Evolutionary conservation across 768 basidiomycete species (phyloP), one percentile per base, ranked within the genome.

Genomic region (Glaciozyma martinii): DNA sequence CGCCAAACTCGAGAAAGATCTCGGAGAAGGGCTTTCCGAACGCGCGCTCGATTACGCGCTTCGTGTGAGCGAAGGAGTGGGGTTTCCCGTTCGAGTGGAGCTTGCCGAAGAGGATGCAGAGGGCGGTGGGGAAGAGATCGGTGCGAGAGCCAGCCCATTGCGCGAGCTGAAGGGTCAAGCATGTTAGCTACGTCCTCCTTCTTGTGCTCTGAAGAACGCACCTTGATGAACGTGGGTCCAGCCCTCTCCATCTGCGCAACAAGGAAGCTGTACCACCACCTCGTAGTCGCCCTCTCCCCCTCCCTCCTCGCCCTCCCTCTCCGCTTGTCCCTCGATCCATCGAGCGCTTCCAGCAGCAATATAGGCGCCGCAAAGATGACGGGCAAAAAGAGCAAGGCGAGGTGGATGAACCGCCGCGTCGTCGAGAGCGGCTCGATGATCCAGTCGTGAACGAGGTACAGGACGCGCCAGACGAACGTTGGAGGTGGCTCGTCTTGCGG

Each of bases 71-170:
- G 63, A 97, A 77, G 7, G 86, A 80, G 78, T 99, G 95, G 0
- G 88, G 83, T 68, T 82, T 85, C 66, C 86, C 91, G 63, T 83
- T 86, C 1, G 95, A 98, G 75, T 99, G 95, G 25, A 97, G 80
- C 54, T 85, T 82, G 40, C 89, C 89, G 70, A 99, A 80, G 63
- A 83, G 82, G 61, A 88, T 83, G 76, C 95, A 99, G 25, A 99
- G 83, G 18, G 83, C 76, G 27, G 85, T 80, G 4, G 95, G 90
- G 78, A 99, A 98, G 4, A 99, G 80, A 76, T 99, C 95, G 47
- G 86, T 88, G 43, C 95, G 84, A 21, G 93, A 92, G 19, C 88
- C 95, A 10, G 95, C 95, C 95, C 95, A 99, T 82, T 99, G 95
- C 7, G 91, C 88, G 61, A 99, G 82, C 91, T 93, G 75, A 27